Percentiles rank a stretch among this genome's conserved stretches.
These are phyloP conservation scores for Clonostachys rhizophaga DNA, from an alignment of 2,329 filamentous ascomycete genomes.

Conservation along the genomic window DNA sequence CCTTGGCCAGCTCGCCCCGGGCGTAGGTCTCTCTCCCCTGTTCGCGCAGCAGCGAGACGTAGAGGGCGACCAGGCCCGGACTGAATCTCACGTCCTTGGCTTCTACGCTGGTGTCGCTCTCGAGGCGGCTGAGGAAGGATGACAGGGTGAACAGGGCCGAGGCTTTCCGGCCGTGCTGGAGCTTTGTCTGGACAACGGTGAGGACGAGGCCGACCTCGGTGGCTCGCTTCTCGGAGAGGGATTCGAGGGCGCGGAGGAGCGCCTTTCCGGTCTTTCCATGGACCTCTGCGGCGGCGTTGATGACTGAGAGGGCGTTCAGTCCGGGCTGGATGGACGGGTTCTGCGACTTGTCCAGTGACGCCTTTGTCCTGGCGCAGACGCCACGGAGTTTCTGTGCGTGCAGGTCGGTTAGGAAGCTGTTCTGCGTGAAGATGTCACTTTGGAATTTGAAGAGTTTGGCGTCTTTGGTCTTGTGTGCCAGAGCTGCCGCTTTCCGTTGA, in stretches of 20 bases:
- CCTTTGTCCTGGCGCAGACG: slow-evolving; percentile 43
- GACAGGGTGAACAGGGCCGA: slow-evolving; percentile 75
- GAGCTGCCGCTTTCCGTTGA: slow-evolving; percentile 55
- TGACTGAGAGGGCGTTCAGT: slow-evolving; percentile 36
- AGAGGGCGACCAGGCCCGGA: slow-evolving; percentile 77
- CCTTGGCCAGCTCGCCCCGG: slow-evolving; percentile 70
- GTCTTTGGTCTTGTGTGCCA: slow-evolving; percentile 44
- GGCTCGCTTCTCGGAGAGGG: slow-evolving; percentile 68
- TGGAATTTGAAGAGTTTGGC: slow-evolving; percentile 73
- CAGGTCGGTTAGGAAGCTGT: slow-evolving; percentile 60
- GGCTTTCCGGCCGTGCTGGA: slow-evolving; percentile 64
- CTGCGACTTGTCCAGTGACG: slow-evolving; percentile 21
- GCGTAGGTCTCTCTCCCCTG: slow-evolving; percentile 71
- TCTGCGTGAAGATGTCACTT: slow-evolving; percentile 46
- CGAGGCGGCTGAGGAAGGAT: slow-evolving; percentile 67
- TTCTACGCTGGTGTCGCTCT: slow-evolving; percentile 49
- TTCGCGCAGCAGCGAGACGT: slow-evolving; percentile 72
- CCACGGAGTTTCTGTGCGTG: slow-evolving; percentile 65
- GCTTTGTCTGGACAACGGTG: slow-evolving; percentile 77
- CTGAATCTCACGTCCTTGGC: slow-evolving; percentile 71
- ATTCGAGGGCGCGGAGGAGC: slow-evolving; percentile 64
- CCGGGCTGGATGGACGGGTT: slow-evolving; percentile 22
- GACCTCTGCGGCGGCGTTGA: slow-evolving; percentile 69
- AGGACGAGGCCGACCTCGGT: slow-evolving; percentile 77
- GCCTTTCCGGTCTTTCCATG: slow-evolving; percentile 59